Evolutionary conservation across 257 asterid genomes (phyloP).

Genomic region (Nicotiana benthamiana): DNA sequence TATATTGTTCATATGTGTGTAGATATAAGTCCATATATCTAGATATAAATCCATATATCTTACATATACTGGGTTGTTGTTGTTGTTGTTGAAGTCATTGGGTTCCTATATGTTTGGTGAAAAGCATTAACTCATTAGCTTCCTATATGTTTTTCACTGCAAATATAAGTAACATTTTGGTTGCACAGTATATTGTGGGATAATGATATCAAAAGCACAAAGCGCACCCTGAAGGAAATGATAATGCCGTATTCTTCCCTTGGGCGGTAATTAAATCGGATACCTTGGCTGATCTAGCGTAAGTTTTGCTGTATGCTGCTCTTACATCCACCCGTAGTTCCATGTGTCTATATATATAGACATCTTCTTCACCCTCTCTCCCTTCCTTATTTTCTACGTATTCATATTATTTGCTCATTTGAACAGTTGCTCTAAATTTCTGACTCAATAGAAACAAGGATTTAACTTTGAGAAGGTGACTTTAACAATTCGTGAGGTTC

Average conservation of each 20-base stretch:
- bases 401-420: background rate
- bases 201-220: constrained; percentile 76
- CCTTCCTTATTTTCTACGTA: background rate
- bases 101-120: background rate
- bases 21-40: too few relatives aligned
- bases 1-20: too few relatives aligned
- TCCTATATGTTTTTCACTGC: background rate
- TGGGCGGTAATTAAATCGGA: constrained; percentile 65
- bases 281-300: constrained; percentile 77
- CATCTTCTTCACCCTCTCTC: background rate
- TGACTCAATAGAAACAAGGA: background rate
- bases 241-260: constrained; percentile 65
- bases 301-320: constrained; percentile 24
- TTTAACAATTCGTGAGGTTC: background rate
- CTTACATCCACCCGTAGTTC: background rate
- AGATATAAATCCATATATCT: too few relatives aligned
- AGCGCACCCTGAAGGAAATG: constrained; percentile 87
- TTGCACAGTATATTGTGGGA: constrained; percentile 93
- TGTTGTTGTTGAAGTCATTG: background rate
- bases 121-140: background rate
- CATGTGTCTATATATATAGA: background rate
- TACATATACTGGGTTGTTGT: too few relatives aligned
- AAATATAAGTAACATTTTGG: constrained; percentile 13
- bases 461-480: background rate
- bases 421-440: background rate